phyloP scores from a whole-genome alignment of 306 rosid genomes.

The Medicago lupulina region DNA sequence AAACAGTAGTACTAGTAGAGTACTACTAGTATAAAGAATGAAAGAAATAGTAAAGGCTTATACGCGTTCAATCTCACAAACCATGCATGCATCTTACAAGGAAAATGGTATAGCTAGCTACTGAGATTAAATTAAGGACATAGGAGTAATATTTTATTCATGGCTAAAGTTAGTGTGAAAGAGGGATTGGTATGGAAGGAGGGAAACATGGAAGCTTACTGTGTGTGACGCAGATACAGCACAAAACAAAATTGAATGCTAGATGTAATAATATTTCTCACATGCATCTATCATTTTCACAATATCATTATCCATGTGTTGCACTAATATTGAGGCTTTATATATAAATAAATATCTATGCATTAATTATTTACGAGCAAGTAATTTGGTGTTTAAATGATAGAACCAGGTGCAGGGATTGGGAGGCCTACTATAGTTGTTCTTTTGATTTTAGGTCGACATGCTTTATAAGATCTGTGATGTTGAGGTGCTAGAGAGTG shows the following conservation, averaged over 20 bases:
- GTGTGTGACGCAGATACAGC: slow-evolving; percentile 48
- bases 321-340: background rate
- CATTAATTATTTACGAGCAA: background rate
- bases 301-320: slow-evolving; percentile 6
- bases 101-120: background rate
- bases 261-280: background rate
- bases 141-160: slow-evolving; percentile 11
- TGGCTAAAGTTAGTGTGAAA: slow-evolving; percentile 35
- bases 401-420: background rate
- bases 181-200: slow-evolving; percentile 49
- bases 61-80: slow-evolving; percentile 23
- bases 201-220: slow-evolving; percentile 65
- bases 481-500: slow-evolving; percentile 30
- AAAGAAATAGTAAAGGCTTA: slow-evolving; percentile 4
- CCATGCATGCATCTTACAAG: slow-evolving; percentile 30
- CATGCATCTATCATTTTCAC: background rate
- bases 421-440: background rate
- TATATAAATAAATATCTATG: too few relatives aligned
- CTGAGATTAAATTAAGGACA: slow-evolving; percentile 37
- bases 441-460: background rate
- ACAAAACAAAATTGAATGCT: slow-evolving; percentile 56
- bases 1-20: too few relatives aligned
- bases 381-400: slow-evolving; percentile 16
- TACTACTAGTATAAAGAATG: background rate
- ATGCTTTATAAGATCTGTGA: background rate